Conservation (phyloP, 2,329 filamentous ascomycete species). For the Stemphylium beticola region DNA sequence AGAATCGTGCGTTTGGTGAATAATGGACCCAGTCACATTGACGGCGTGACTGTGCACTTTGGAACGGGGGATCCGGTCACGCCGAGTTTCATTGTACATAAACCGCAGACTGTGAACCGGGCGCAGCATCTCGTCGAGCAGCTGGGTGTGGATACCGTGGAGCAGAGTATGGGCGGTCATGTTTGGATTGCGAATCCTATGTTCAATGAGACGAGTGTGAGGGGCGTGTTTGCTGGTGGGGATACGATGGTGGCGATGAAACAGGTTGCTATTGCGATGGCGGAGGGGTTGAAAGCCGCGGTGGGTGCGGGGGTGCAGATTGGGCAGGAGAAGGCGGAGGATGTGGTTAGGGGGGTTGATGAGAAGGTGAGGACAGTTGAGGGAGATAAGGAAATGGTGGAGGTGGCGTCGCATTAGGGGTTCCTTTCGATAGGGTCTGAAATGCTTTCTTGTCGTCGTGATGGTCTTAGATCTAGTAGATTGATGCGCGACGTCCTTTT, state of each 20-base stretch:
- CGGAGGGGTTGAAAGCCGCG: conserved; percentile 37
- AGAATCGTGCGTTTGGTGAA: conserved; percentile 34
- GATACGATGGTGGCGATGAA: conserved; percentile 51
- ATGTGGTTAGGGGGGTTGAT: not conserved
- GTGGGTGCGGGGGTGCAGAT: conserved; percentile 34
- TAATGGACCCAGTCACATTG: conserved; percentile 31
- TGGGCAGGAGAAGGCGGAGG: conserved; percentile 24
- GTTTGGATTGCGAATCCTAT: conserved; percentile 50
- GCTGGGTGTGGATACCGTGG: conserved; percentile 46
- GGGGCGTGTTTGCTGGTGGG: conserved; percentile 62
- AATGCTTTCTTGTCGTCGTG: no score
- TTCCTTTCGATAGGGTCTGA: no score
- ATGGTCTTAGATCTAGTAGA: no score
- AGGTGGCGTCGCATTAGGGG: not conserved
- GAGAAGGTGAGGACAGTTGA: no score
- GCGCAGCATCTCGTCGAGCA: conserved; percentile 41
- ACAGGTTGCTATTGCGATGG: conserved; percentile 40
- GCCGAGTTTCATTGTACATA: conserved; percentile 37
- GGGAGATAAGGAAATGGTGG: conserved; percentile 3
- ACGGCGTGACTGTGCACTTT: conserved; percentile 41
- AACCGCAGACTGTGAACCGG: conserved; percentile 37
- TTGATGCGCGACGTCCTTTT: no score
- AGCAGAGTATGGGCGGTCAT: conserved; percentile 51
- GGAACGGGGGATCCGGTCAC: conserved; percentile 32
- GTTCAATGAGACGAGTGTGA: conserved; percentile 58